Evolutionary conservation across 805 yeast genomes (phyloP).

Genomic region (Saccharomycopsis amapae): DNA sequence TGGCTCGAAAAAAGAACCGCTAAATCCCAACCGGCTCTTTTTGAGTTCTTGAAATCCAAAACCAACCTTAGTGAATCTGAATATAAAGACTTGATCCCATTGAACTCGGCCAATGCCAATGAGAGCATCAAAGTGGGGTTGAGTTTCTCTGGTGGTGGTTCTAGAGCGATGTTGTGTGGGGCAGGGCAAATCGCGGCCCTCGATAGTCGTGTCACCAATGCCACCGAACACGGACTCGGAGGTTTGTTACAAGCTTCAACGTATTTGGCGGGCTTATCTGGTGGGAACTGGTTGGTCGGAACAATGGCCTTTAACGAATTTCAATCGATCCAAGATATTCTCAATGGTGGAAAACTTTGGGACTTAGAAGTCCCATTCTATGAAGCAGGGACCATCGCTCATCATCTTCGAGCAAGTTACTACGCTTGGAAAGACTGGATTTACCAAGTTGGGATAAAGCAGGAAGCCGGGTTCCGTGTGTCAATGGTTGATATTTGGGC

Average conservation of each 20-base stretch:
- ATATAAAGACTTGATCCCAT: slow-evolving; percentile 34
- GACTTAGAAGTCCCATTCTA: slow-evolving; percentile 39
- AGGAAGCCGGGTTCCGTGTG: slow-evolving; percentile 58
- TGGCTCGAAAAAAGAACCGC: slow-evolving; percentile 48
- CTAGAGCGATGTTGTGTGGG: slow-evolving; percentile 78
- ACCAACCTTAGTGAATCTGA: slow-evolving; percentile 23
- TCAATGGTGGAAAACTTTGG: slow-evolving; percentile 29
- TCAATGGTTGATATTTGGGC: slow-evolving; percentile 78
- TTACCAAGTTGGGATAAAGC: slow-evolving; percentile 45
- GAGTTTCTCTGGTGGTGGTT: slow-evolving; percentile 85
- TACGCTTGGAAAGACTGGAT: slow-evolving; percentile 26
- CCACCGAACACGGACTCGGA: slow-evolving; percentile 53
- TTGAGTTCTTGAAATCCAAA: slow-evolving; percentile 36
- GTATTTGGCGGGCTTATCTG: slow-evolving; percentile 74
- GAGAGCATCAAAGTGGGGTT: slow-evolving; percentile 48
- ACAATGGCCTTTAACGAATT: slow-evolving; percentile 64
- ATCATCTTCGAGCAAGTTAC: slow-evolving; percentile 24
- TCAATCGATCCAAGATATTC: slow-evolving; percentile 58
- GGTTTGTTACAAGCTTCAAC: slow-evolving; percentile 67
- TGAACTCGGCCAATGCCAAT: slow-evolving; percentile 36
- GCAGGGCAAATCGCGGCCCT: slow-evolving; percentile 79
- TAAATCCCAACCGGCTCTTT: slow-evolving; percentile 39
- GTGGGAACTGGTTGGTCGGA: slow-evolving; percentile 78
- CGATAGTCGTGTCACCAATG: slow-evolving; percentile 60
- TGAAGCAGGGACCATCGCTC: slow-evolving; percentile 50